These are phyloP conservation scores for Mortierella sp. DNA, from an alignment of 371 early-diverging fungal species.

Conservation along the genomic window DNA sequence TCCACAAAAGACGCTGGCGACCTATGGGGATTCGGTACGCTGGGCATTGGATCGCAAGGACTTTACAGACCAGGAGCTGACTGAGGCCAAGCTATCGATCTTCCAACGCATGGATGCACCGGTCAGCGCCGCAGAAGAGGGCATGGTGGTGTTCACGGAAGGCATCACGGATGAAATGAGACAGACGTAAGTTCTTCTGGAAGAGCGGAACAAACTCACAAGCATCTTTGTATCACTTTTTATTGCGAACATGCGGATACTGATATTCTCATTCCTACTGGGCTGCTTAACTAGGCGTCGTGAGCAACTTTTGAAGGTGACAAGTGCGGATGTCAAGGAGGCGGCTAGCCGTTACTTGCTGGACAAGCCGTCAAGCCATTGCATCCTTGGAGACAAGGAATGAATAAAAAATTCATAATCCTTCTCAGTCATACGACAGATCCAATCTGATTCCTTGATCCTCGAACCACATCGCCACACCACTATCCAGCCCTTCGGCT, in stretches of 20 bases:
- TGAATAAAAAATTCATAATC: constrained; percentile 5
- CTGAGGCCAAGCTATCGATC: constrained; percentile 92
- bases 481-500: not conserved
- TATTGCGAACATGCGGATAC: not conserved
- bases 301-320: constrained; percentile 77
- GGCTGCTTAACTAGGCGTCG: constrained; percentile 66
- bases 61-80: constrained; percentile 71
- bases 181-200: constrained; percentile 82
- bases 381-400: constrained; percentile 47
- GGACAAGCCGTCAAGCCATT: constrained; percentile 42
- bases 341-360: constrained; percentile 78
- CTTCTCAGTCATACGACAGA: not conserved
- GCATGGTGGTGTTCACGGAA: constrained; percentile 78
- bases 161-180: constrained; percentile 89
- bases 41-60: constrained; percentile 67
- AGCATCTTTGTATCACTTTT: too few relatives aligned
- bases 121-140: constrained; percentile 85
- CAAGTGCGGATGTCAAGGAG: constrained; percentile 74
- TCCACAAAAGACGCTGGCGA: constrained; percentile 77
- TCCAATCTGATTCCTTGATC: constrained; percentile 3
- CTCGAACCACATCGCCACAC: constrained; percentile 21
- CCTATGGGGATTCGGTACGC: constrained; percentile 69
- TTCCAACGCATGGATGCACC: constrained; percentile 90
- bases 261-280: constrained; percentile 3
- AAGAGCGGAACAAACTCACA: too few relatives aligned